A percentile compares a stretch with the other conserved stretches of the same genome.
Conservation (phyloP, 148 eudicot species). For the Simmondsia chinensis region DNA sequence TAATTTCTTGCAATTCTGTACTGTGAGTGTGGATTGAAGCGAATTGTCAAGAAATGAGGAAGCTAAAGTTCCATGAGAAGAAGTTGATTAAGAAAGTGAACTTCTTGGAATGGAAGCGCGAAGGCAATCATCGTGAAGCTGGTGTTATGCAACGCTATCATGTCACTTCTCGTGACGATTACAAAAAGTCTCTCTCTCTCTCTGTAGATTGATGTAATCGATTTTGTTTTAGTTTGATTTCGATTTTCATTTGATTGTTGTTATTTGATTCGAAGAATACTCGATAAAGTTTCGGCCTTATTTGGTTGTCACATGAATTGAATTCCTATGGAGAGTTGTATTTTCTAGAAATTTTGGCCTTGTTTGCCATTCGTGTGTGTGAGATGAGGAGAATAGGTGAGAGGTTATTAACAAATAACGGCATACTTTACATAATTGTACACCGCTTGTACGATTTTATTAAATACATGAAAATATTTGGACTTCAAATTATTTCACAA, state of each 20-base stretch:
- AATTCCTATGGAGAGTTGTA: no score
- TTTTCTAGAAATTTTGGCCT: no score
- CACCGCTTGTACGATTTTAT: no score
- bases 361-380: no score
- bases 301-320: no score
- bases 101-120: constrained; percentile 89
- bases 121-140: constrained; percentile 76
- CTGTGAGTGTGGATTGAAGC: no score
- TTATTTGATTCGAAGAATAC: background rate
- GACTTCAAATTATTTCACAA: no score
- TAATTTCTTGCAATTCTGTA: no score
- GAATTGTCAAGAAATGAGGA: constrained; percentile 42
- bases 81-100: constrained; percentile 63
- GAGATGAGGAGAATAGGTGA: no score
- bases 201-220: background rate
- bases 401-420: no score
- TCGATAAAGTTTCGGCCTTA: constrained; percentile 2
- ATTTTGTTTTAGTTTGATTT: background rate
- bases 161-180: constrained; percentile 80
- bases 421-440: no score
- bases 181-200: constrained; percentile 54
- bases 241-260: background rate
- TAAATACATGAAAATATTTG: no score
- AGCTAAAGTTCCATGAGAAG: constrained; percentile 70
- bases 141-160: constrained; percentile 72